Percentiles rank a stretch among this genome's conserved stretches.
These are phyloP conservation scores for Endocarpon pusillum DNA, from an alignment of 495 filamentous ascomycete genomes.

Conservation along the genomic window DNA sequence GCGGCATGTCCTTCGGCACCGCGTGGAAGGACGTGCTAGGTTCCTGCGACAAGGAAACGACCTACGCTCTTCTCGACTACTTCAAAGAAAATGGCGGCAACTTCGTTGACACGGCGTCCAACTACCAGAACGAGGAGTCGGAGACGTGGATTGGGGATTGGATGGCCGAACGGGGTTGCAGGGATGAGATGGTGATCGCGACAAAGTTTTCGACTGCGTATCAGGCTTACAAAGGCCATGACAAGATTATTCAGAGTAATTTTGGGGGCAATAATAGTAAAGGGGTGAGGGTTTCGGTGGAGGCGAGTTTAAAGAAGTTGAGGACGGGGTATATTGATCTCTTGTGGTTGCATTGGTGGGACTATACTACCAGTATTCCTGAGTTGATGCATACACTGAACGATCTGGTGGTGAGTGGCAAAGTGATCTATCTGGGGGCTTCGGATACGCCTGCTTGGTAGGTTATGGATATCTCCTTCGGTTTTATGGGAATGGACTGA, in stretches of 20 bases:
- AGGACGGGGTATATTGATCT: conserved; percentile 51
- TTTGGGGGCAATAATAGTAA: conserved; percentile 41
- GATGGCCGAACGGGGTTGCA: conserved; percentile 36
- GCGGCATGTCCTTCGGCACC: conserved; percentile 45
- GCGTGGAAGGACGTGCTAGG: conserved; percentile 36
- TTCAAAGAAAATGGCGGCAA: conserved; percentile 54
- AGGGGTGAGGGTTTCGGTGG: conserved; percentile 34
- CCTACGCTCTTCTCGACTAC: conserved; percentile 49
- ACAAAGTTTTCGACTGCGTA: conserved; percentile 48
- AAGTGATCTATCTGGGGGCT: conserved; percentile 55
- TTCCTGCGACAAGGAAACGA: conserved; percentile 38
- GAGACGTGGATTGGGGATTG: conserved; percentile 65
- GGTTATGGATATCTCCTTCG: no score
- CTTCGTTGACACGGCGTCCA: conserved; percentile 61
- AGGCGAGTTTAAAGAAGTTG: conserved; percentile 39
- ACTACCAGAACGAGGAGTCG: conserved; percentile 52
- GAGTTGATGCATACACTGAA: conserved; percentile 58
- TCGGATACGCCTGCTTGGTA: conserved; percentile 57
- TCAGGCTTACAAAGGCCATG: conserved; percentile 11
- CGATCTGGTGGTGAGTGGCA: conserved; percentile 36
- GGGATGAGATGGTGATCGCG: conserved; percentile 50
- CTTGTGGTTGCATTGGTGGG: conserved; percentile 34
- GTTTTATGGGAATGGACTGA: no score
- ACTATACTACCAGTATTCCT: conserved; percentile 41
- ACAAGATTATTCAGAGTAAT: conserved; percentile 37